Percentiles rank a stretch among this genome's conserved stretches.
Evolutionary conservation across 1,284 basidiomycete genomes (phyloP).

Genomic region (Pseudozyma pruni): DNA sequence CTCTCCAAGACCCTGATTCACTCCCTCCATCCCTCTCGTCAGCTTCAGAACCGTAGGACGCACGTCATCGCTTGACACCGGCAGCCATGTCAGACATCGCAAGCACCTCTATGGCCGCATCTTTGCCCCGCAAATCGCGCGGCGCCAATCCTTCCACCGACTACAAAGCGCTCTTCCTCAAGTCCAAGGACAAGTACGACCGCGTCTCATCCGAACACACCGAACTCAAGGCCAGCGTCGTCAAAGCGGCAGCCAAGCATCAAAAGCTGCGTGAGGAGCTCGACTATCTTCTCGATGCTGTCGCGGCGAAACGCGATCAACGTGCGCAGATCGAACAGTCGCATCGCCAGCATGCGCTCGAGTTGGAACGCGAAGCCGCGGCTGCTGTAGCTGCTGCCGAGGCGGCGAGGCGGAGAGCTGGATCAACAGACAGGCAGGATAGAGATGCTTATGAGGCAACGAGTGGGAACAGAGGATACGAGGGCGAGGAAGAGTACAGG

Average conservation of each 20-base stretch:
- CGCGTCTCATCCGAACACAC: conserved; percentile 48
- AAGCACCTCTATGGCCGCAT: conserved; percentile 6
- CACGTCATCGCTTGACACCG: too few species aligned
- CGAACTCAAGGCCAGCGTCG: conserved; percentile 32
- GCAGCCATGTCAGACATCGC: conserved; percentile 29
- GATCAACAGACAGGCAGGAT: conserved; percentile 8
- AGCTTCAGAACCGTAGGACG: conserved; percentile 1
- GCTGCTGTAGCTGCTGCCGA: conserved; percentile 35
- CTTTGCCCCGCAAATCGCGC: conserved; percentile 17
- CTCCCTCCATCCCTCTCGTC: conserved; percentile 1
- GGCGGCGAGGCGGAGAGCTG: conserved; percentile 24
- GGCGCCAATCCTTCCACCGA: conserved; percentile 47
- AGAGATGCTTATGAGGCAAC: conserved; percentile 17
- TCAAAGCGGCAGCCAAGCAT: conserved; percentile 39
- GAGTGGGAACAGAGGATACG: conserved; percentile 9
- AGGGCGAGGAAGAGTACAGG: conserved; percentile 13
- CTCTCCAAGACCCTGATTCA: conserved; percentile 3
- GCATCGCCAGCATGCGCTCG: conserved; percentile 28
- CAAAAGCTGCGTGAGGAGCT: conserved; percentile 48
- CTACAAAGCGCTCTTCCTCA: conserved; percentile 52
- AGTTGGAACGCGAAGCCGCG: conserved; percentile 37
- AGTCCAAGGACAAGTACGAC: conserved; percentile 54
- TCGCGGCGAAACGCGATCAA: conserved; percentile 29
- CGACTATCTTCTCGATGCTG: conserved; percentile 44
- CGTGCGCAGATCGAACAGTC: conserved; percentile 28